Percentiles rank a stretch among this genome's conserved stretches.
These are phyloP conservation scores for Glaciozyma martinii DNA, from an alignment of 768 basidiomycete genomes.

Conservation along the genomic window DNA sequence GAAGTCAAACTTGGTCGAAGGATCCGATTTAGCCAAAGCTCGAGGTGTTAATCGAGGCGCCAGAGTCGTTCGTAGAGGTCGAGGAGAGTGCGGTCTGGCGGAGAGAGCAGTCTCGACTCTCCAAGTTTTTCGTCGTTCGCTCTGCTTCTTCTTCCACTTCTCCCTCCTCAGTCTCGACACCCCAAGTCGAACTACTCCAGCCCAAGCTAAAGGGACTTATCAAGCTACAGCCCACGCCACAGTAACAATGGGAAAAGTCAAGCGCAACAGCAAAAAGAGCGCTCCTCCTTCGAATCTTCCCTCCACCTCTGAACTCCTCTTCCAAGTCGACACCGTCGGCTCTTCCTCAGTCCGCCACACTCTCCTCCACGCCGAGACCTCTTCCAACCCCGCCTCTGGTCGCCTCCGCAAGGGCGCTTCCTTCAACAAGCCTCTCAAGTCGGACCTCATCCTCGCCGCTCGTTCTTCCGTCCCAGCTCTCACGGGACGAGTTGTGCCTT, in stretches of 20 bases:
- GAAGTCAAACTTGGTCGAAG: background rate
- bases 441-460: constrained; percentile 31
- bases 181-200: no score
- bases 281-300: constrained; percentile 5
- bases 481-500: constrained; percentile 8
- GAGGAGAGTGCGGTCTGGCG: no score
- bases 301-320: constrained; percentile 10
- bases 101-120: no score
- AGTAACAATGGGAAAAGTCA: constrained; percentile 15
- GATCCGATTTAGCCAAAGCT: no score
- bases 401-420: constrained; percentile 20
- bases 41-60: no score
- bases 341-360: constrained; percentile 10
- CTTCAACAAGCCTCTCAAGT: constrained; percentile 30
- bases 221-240: no score
- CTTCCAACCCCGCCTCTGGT: constrained; percentile 13
- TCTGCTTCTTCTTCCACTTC: background rate
- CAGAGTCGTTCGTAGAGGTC: no score
- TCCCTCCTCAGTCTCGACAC: background rate
- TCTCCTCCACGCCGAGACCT: constrained; percentile 7
- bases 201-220: no score
- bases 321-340: constrained; percentile 26
- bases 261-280: constrained; percentile 25
- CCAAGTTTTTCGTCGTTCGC: no score
- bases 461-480: constrained; percentile 27